Evolutionary conservation across 1,284 basidiomycete species (phyloP).

Genomic region (Microbotryum intermedium): DNA sequence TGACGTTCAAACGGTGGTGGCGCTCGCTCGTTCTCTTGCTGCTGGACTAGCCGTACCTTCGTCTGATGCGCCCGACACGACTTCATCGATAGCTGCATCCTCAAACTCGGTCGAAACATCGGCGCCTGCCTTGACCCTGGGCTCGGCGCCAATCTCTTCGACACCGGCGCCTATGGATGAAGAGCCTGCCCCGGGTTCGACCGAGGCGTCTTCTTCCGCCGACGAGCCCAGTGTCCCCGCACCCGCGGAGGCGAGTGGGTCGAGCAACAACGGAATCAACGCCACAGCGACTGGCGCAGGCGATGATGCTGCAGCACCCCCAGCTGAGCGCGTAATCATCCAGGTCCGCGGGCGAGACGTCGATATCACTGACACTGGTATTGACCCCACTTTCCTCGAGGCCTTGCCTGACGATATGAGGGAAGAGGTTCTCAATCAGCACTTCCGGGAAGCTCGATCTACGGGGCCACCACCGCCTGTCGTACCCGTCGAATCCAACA

Average conservation of each 20-base stretch:
- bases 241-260: slow-evolving; percentile 5
- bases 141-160: too few relatives aligned
- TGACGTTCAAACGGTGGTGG: slow-evolving; percentile 13
- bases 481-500: slow-evolving; percentile 62
- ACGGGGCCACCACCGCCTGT: slow-evolving; percentile 50
- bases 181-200: background rate
- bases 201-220: slow-evolving; percentile 7
- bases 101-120: too few relatives aligned
- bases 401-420: slow-evolving; percentile 98
- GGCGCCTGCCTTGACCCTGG: too few relatives aligned
- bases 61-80: too few relatives aligned
- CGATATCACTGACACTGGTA: slow-evolving; percentile 97
- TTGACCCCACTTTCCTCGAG: slow-evolving; percentile 95
- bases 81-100: too few relatives aligned
- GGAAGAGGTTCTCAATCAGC: slow-evolving; percentile 95
- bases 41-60: slow-evolving; percentile 33
- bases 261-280: background rate
- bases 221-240: slow-evolving; percentile 2
- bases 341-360: slow-evolving; percentile 85
- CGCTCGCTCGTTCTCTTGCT: slow-evolving; percentile 33
- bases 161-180: too few relatives aligned
- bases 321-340: slow-evolving; percentile 62
- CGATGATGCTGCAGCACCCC: background rate
- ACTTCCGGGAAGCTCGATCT: slow-evolving; percentile 70
- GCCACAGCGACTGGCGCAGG: background rate